Evolutionary conservation across 2,329 filamentous ascomycete species (phyloP).

Genomic region (Alternaria incomplexa): DNA sequence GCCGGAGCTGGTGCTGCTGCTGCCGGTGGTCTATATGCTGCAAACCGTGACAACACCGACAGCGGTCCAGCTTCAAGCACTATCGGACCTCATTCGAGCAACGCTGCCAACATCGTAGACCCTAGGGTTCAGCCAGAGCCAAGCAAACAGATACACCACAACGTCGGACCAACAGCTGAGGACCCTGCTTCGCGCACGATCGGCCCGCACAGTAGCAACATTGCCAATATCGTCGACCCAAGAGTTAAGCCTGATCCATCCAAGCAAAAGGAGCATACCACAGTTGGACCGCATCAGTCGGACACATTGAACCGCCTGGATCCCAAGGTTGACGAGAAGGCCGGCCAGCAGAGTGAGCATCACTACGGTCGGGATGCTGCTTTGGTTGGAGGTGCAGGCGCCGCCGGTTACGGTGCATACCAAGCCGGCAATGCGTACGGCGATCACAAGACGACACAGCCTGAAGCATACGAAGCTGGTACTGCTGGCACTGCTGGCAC

Average conservation of each 20-base stretch:
- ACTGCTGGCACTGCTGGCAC: neutral
- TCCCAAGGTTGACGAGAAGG: constrained; percentile 30
- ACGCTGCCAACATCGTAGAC: constrained; percentile 43
- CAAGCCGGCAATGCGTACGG: constrained; percentile 39
- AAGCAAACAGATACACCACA: constrained; percentile 25
- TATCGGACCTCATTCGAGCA: constrained; percentile 42
- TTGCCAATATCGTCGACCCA: constrained; percentile 41
- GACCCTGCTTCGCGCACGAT: constrained; percentile 36
- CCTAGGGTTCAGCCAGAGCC: constrained; percentile 36
- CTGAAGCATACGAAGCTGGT: constrained; percentile 7
- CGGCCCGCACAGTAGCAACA: constrained; percentile 40
- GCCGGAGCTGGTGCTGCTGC: constrained; percentile 24
- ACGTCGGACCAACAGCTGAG: constrained; percentile 24
- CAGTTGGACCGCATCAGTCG: constrained; percentile 34
- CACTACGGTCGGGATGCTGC: constrained; percentile 37
- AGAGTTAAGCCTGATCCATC: constrained; percentile 38
- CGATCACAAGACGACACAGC: constrained; percentile 38
- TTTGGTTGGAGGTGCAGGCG: constrained; percentile 38
- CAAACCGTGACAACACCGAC: constrained; percentile 23
- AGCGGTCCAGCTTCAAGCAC: constrained; percentile 29
- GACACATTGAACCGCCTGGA: constrained; percentile 35
- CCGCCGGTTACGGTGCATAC: constrained; percentile 42
- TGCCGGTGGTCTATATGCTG: constrained; percentile 23
- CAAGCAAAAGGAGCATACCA: constrained; percentile 35
- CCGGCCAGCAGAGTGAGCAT: constrained; percentile 19